Evolutionary conservation across 192 early-diverging fungal genomes (phyloP).

Genomic region (Coemansia sp.): DNA sequence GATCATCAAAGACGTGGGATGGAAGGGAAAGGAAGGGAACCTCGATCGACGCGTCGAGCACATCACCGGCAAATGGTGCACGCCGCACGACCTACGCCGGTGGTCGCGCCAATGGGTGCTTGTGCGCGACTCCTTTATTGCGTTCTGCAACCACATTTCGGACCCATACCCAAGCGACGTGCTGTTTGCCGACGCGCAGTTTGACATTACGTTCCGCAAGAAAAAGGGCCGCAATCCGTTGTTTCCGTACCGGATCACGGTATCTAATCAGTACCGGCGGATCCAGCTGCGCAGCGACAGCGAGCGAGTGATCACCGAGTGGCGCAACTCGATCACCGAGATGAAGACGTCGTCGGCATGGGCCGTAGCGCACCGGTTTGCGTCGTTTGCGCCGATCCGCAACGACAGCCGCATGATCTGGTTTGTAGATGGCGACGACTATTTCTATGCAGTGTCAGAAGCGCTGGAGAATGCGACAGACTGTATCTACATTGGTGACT

Average conservation of each 20-base stretch:
- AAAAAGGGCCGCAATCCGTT: slow-evolving; percentile 55
- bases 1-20: slow-evolving; percentile 74
- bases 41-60: slow-evolving; percentile 65
- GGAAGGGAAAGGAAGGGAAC: slow-evolving; percentile 83
- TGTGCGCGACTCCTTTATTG: slow-evolving; percentile 69
- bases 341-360: slow-evolving; percentile 64
- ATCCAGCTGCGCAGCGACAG: slow-evolving; percentile 71
- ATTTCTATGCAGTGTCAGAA: slow-evolving; percentile 72
- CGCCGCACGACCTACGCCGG: slow-evolving; percentile 46
- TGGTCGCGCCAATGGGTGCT: slow-evolving; percentile 73
- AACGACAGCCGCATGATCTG: slow-evolving; percentile 62
- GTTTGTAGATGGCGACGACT: slow-evolving; percentile 76
- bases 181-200: slow-evolving; percentile 52
- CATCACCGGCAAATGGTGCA: slow-evolving; percentile 50
- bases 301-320: slow-evolving; percentile 67
- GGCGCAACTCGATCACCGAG: slow-evolving; percentile 60
- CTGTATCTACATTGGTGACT: slow-evolving; percentile 74
- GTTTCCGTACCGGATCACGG: slow-evolving; percentile 61
- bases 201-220: slow-evolving; percentile 52
- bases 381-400: slow-evolving; percentile 75
- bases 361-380: slow-evolving; percentile 64
- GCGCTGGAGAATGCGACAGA: slow-evolving; percentile 68
- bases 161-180: slow-evolving; percentile 56
- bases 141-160: slow-evolving; percentile 52
- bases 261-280: slow-evolving; percentile 60